Conservation (phyloP, 2,329 filamentous ascomycete species). For the Septoria petroselini region DNA sequence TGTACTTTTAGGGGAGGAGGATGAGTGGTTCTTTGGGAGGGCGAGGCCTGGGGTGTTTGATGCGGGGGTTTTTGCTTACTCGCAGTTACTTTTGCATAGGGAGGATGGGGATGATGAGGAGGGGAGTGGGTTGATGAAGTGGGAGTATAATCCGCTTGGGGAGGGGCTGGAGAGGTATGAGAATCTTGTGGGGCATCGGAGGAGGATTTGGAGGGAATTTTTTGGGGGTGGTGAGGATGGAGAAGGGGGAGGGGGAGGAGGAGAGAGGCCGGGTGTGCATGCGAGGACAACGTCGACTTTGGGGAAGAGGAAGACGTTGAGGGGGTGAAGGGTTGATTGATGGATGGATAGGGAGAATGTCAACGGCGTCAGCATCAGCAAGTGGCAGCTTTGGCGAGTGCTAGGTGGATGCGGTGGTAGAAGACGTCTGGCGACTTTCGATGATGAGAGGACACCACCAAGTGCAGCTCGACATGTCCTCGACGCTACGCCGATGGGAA, state of each 20-base stretch:
- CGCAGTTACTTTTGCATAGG: constrained; percentile 70
- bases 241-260: neutral
- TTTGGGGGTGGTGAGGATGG: neutral
- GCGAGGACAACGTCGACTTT: constrained; percentile 1
- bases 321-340: too few relatives aligned
- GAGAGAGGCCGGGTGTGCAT: neutral
- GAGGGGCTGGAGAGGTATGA: constrained; percentile 56
- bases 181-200: constrained; percentile 64
- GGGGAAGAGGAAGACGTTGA: constrained; percentile 13
- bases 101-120: too few relatives aligned
- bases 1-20: constrained; percentile 53
- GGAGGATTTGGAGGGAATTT: constrained; percentile 49
- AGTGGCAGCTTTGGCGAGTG: too few relatives aligned
- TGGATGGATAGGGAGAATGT: too few relatives aligned
- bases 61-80: constrained; percentile 86
- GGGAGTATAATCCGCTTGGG: constrained; percentile 61
- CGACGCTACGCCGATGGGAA: too few relatives aligned
- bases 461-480: too few relatives aligned
- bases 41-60: constrained; percentile 71
- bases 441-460: too few relatives aligned
- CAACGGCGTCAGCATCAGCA: too few relatives aligned
- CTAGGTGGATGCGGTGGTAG: too few relatives aligned
- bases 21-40: constrained; percentile 60
- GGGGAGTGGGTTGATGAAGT: too few relatives aligned
- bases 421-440: too few relatives aligned